Conservation (phyloP, 2,329 filamentous ascomycete genomes). For the Talaromyces sp. region DNA sequence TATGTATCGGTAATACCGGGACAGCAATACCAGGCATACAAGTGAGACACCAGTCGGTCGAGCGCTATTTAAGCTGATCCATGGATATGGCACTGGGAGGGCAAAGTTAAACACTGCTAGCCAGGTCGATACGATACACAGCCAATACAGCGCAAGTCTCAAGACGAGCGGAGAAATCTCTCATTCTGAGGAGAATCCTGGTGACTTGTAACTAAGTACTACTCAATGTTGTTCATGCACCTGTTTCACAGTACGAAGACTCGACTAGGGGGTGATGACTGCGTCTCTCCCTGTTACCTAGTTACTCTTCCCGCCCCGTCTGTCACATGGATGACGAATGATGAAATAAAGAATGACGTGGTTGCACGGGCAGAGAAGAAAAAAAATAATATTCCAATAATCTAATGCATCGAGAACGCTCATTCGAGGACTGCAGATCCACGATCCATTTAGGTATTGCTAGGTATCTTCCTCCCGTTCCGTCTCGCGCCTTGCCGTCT, state of each 20-base stretch:
- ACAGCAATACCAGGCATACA: not conserved
- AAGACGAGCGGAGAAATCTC: too few species aligned
- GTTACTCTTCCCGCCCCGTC: not conserved
- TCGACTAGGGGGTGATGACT: not conserved
- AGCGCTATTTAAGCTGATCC: slow-evolving; percentile 14
- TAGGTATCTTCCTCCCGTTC: slow-evolving; percentile 11
- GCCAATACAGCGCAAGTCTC: not conserved
- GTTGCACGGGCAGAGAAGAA: not conserved
- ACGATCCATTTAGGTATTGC: slow-evolving; percentile 10
- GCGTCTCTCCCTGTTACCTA: not conserved
- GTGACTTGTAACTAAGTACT: too few species aligned
- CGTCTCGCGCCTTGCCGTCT: slow-evolving; percentile 10
- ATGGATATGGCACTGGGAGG: slow-evolving; percentile 16
- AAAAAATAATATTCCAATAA: not conserved
- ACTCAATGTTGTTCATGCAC: too few species aligned
- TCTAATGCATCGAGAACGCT: not conserved
- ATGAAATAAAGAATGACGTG: slow-evolving; percentile 9
- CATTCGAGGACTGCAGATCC: slow-evolving; percentile 12
- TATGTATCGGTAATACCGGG: not conserved
- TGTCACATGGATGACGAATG: slow-evolving; percentile 6
- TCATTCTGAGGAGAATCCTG: too few species aligned
- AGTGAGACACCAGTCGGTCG: not conserved
- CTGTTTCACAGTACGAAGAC: too few species aligned
- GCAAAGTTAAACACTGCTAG: slow-evolving; percentile 3
- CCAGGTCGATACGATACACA: not conserved